Evolutionary conservation across 495 filamentous ascomycete genomes (phyloP).

Genomic region (Astrothelium subdiscretum): DNA sequence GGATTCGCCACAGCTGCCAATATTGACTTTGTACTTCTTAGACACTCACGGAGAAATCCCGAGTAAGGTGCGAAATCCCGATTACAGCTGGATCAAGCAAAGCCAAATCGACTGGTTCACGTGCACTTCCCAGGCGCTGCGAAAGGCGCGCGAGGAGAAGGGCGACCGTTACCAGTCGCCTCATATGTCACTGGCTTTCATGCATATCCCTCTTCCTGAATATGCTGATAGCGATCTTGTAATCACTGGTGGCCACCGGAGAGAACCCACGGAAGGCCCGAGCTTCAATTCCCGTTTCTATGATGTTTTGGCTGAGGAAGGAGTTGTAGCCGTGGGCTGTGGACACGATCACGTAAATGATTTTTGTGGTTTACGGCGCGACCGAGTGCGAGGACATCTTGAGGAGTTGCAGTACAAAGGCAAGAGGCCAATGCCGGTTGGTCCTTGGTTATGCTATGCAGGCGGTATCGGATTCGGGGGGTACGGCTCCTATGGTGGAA

Average conservation of each 20-base stretch:
- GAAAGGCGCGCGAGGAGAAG: constrained; percentile 43
- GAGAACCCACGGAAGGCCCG: constrained; percentile 70
- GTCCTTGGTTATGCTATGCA: constrained; percentile 97
- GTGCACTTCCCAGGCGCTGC: constrained; percentile 53
- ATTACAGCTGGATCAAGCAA: constrained; percentile 90
- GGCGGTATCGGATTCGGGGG: constrained; percentile 85
- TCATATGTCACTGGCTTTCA: constrained; percentile 90
- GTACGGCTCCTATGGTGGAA: constrained; percentile 72
- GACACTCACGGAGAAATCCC: constrained; percentile 92
- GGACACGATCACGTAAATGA: constrained; percentile 96
- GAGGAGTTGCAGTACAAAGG: not conserved
- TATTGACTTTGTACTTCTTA: constrained; percentile 79
- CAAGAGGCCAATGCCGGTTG: constrained; percentile 26
- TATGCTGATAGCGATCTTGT: constrained; percentile 45
- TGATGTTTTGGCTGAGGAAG: constrained; percentile 70
- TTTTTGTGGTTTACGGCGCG: constrained; percentile 50
- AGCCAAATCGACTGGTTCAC: constrained; percentile 91
- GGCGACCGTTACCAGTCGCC: constrained; percentile 41
- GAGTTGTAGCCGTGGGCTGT: constrained; percentile 70
- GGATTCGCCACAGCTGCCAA: constrained; percentile 65
- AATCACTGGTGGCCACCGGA: constrained; percentile 49
- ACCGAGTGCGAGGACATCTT: constrained; percentile 30
- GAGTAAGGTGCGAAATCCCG: constrained; percentile 66
- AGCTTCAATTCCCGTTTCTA: constrained; percentile 77
- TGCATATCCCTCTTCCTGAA: constrained; percentile 89